Base-by-base conservation (phyloP, 1,284 basidiomycete species). In the Cerioporus squamosus region DNA sequence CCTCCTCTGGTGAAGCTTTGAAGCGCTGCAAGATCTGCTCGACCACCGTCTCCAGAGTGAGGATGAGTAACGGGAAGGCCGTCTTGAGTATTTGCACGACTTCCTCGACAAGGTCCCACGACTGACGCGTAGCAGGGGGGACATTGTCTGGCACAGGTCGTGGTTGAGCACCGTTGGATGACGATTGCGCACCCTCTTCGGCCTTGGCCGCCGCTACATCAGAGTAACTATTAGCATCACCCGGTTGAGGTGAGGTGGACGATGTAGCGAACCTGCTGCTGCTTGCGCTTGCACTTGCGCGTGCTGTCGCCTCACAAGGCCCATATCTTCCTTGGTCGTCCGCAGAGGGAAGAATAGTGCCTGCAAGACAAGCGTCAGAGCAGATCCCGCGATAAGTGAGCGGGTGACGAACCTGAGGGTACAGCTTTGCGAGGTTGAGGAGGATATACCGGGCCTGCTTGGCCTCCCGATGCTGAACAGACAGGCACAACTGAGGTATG, bases 11-110 rank as follows among this genome's bases (percentile, higher is more conserved):
- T 7, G 86, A 84, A 1, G 93, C 86, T 75, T 98, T 98, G 80
- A 98, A 98, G 45, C 96, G 87, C 62, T 90, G 86, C 43, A 88
- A 84, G 65, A 99, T 92, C 75, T 99, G 97, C 69, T 99, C 97
- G 20, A 97, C 93, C 82, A 99, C 93, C 47, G 95, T 97, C 77
- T 99, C 97, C 82, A 99, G 85, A 54, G 94, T 97, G 31, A 98
- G 80, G 24, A 97, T 94, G 22, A 99, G 83, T 17, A 99, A 83
- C 0, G 97, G 97, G 80, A 97, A 98, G 1, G 94, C 92, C 0
- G 97, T 98, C 79, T 99, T 99, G 69, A 99, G 82, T 55, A 95
- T 90, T 70, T 96, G 92, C 48, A 96, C 87, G 61, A 99, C 89
- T 70, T 99, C 98, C 48, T 99, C 97, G 15, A 98, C 88, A 68